These are phyloP conservation scores for Cercophora sp. DNA, from an alignment of 495 filamentous ascomycete genomes.

Conservation along the genomic window DNA sequence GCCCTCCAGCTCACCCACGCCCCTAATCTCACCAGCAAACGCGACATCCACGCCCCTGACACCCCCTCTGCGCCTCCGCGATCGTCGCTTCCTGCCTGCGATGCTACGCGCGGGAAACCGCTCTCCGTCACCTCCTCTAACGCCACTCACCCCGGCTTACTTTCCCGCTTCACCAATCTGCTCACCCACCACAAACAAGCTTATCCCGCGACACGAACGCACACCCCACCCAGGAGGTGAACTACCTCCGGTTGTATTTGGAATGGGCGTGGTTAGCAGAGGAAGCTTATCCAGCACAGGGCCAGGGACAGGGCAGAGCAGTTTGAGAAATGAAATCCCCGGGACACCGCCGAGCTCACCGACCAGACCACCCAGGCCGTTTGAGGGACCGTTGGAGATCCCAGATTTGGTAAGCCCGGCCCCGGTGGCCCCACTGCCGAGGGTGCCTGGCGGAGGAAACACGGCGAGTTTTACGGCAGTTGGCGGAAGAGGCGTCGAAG, in stretches of 20 bases:
- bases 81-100: slow-evolving; percentile 37
- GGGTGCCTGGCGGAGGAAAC: not conserved
- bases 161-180: slow-evolving; percentile 28
- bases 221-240: too few relatives aligned
- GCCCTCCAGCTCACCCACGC: slow-evolving; percentile 33
- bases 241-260: too few relatives aligned
- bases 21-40: slow-evolving; percentile 34
- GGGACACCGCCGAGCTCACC: slow-evolving; percentile 19
- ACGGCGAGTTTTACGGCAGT: slow-evolving; percentile 10
- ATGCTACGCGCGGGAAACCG: slow-evolving; percentile 31
- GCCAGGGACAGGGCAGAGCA: slow-evolving; percentile 11
- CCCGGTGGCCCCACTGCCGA: slow-evolving; percentile 5
- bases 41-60: slow-evolving; percentile 28
- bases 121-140: slow-evolving; percentile 27
- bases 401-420: slow-evolving; percentile 24
- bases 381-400: slow-evolving; percentile 29
- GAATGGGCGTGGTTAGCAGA: too few relatives aligned
- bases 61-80: slow-evolving; percentile 42
- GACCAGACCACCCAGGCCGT: slow-evolving; percentile 27
- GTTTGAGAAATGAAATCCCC: slow-evolving; percentile 18
- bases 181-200: slow-evolving; percentile 30
- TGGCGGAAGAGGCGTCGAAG: slow-evolving; percentile 6
- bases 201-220: slow-evolving; percentile 27
- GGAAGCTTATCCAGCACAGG: too few relatives aligned
- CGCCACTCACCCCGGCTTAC: slow-evolving; percentile 26